Evolutionary conservation across 805 yeast species (phyloP).

Genomic region (Naumovozyma baii): DNA sequence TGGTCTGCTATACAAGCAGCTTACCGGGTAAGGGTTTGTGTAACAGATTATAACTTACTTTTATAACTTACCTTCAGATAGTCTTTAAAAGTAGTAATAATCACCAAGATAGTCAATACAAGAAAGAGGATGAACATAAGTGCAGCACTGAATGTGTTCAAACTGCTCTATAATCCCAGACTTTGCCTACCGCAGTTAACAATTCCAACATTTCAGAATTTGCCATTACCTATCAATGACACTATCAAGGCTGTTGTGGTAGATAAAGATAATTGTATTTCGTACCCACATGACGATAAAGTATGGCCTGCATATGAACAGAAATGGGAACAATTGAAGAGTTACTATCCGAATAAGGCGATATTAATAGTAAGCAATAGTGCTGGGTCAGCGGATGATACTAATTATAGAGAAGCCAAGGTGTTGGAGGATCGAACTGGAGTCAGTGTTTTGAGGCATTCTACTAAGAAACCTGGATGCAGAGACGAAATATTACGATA

Average conservation of each 20-base stretch:
- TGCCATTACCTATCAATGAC: constrained; percentile 43
- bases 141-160: constrained; percentile 61
- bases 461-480: constrained; percentile 78
- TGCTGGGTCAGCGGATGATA: constrained; percentile 82
- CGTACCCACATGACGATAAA: constrained; percentile 66
- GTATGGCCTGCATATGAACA: constrained; percentile 65
- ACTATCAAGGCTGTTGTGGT: constrained; percentile 67
- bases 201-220: constrained; percentile 46
- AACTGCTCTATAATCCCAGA: constrained; percentile 53
- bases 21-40: neutral
- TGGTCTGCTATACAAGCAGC: too few relatives aligned
- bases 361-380: constrained; percentile 81
- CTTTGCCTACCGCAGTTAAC: constrained; percentile 57
- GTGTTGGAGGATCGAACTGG: constrained; percentile 56
- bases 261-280: constrained; percentile 94
- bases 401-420: constrained; percentile 47
- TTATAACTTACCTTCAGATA: too few relatives aligned
- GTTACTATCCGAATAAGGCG: constrained; percentile 51
- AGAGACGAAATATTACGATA: constrained; percentile 54
- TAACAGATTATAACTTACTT: too few relatives aligned
- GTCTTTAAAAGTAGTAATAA: too few relatives aligned
- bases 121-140: constrained; percentile 46
- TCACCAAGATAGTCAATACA: neutral
- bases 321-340: constrained; percentile 46
- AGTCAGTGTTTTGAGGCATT: constrained; percentile 57